Evolutionary conservation across 805 yeast genomes (phyloP), one percentile per base, ranked within the genome.

Genomic region (Danielia reshetovae): DNA sequence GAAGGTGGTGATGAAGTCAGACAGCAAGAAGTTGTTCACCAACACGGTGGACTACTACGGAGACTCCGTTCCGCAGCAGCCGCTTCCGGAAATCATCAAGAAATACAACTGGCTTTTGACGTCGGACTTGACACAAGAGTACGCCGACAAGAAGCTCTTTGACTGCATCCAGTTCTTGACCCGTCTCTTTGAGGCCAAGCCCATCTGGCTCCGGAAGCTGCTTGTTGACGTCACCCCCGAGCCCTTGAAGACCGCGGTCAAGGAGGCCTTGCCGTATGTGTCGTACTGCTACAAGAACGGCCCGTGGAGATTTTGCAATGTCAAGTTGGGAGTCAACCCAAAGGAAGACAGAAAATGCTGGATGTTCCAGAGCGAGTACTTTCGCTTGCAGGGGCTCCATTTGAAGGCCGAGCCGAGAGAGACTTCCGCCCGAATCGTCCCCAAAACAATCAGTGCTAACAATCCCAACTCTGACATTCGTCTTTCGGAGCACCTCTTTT

Each of bases 291-390:
- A 79, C 54, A 77, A 83, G 24, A 84, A 83, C 51, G 98, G 98
- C 0, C 98, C 97, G 0, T 93, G 96, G 95, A 72, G 97, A 48
- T 87, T 86, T 40, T 77, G 93, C 8, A 87, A 82, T 54, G 79
- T 88, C 29, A 74, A 66, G 45, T 77, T 79, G 46, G 97, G 96
- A 1, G 68, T 79, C 25, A 85, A 90, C 58, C 97, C 97, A 0
- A 63, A 74, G 27, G 48, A 59, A 2, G 77, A 81, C 30, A 49
- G 60, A 1, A 54, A 64, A 9, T 80, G 68, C 46, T 80, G 85
- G 39, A 59, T 57, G 22, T 87, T 77, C 54, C 98, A 93, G 60
- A 81, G 89, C 14, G 97, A 89, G 58, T 81, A 85, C 36, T 93
- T 89, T 61, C 73, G 88, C 24, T 64, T 77, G 5, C 57, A 64